Evolutionary conservation across 2,329 filamentous ascomycete species (phyloP).

Genomic region (Endoconidiophora laricicola): DNA sequence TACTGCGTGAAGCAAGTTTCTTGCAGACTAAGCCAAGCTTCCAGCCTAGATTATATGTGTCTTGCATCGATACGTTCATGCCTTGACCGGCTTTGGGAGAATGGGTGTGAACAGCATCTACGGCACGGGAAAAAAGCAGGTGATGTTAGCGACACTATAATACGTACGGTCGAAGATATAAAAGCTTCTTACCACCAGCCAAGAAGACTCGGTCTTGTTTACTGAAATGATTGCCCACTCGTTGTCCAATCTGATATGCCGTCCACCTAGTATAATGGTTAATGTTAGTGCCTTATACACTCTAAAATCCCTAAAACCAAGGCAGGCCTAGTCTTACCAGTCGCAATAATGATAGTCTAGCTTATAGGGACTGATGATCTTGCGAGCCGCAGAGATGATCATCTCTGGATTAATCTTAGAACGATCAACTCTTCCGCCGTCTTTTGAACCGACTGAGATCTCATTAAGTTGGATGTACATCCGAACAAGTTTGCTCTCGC

Average conservation of each 20-base stretch:
- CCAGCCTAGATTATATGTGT: constrained; percentile 37
- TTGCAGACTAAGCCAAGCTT: constrained; percentile 27
- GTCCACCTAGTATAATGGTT: constrained; percentile 32
- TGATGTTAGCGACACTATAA: not conserved
- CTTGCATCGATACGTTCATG: constrained; percentile 53
- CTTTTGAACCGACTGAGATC: constrained; percentile 18
- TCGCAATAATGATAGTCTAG: constrained; percentile 45
- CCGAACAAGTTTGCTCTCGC: constrained; percentile 51
- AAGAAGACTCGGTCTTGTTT: constrained; percentile 43
- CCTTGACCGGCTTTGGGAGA: constrained; percentile 43
- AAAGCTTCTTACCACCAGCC: constrained; percentile 36
- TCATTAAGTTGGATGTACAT: constrained; percentile 46
- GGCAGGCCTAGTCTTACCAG: constrained; percentile 30
- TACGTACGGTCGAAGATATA: constrained; percentile 14
- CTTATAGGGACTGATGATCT: constrained; percentile 49
- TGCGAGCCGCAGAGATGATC: constrained; percentile 44
- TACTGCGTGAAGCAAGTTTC: constrained; percentile 21
- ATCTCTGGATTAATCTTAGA: constrained; percentile 44
- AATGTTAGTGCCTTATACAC: constrained; percentile 14
- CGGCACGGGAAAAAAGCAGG: not conserved
- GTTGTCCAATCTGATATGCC: constrained; percentile 47
- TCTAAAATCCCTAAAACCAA: not conserved
- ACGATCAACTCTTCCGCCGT: constrained; percentile 36
- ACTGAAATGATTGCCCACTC: constrained; percentile 38
- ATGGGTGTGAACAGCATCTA: constrained; percentile 30